phyloP scores from a whole-genome alignment of 495 filamentous ascomycete species.

The Xylaria scruposa region DNA sequence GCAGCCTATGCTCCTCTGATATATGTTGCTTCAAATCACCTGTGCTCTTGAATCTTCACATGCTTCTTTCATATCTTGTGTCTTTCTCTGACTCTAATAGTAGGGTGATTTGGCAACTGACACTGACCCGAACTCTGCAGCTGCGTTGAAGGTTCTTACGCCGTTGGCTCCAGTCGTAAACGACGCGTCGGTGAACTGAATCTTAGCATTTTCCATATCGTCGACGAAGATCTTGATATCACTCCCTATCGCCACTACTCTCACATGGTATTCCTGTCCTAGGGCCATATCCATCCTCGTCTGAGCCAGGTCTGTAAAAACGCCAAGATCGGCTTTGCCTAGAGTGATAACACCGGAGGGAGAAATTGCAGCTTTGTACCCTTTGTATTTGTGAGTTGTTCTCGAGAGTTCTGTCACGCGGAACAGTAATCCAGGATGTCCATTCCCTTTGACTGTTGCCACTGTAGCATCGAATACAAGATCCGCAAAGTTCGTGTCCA shows the following conservation, averaged over 20 bases:
- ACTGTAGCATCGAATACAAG: slow-evolving; percentile 38
- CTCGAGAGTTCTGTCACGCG: slow-evolving; percentile 28
- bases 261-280: slow-evolving; percentile 31
- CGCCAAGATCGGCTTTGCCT: slow-evolving; percentile 31
- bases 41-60: no score
- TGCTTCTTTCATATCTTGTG: no score
- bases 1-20: no score
- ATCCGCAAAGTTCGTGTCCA: slow-evolving; percentile 42
- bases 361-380: slow-evolving; percentile 40
- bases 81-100: neutral
- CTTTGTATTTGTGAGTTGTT: slow-evolving; percentile 26
- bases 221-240: slow-evolving; percentile 35
- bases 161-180: slow-evolving; percentile 34
- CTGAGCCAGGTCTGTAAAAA: slow-evolving; percentile 24
- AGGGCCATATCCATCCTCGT: slow-evolving; percentile 16
- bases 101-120: slow-evolving; percentile 28
- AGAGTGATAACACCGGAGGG: slow-evolving; percentile 30
- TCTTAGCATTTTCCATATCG: slow-evolving; percentile 27
- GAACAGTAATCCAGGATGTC: slow-evolving; percentile 40
- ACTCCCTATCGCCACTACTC: slow-evolving; percentile 32
- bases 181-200: slow-evolving; percentile 28
- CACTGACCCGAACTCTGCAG: slow-evolving; percentile 31
- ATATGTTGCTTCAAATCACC: no score
- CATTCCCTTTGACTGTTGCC: slow-evolving; percentile 23
- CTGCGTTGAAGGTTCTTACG: slow-evolving; percentile 29